Evolutionary conservation across 2,329 filamentous ascomycete species (phyloP).

Genomic region (Fusarium beomiforme): DNA sequence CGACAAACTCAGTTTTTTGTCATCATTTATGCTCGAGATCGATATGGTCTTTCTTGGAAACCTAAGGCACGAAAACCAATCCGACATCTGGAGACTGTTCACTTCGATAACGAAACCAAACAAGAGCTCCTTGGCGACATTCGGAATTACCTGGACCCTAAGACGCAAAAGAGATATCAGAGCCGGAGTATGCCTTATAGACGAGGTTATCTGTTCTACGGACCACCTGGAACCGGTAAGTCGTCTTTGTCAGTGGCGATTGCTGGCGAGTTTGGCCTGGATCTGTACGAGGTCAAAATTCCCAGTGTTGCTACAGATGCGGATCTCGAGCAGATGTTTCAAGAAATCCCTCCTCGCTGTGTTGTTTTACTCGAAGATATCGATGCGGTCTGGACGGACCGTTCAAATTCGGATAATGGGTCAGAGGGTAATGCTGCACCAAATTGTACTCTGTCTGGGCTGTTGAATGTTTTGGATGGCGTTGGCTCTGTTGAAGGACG

Average conservation of each 20-base stretch:
- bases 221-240: slow-evolving; percentile 70
- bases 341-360: slow-evolving; percentile 62
- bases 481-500: slow-evolving; percentile 75
- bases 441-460: slow-evolving; percentile 66
- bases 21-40: slow-evolving; percentile 58
- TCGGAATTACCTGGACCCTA: slow-evolving; percentile 61
- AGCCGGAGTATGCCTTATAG: slow-evolving; percentile 58
- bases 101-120: slow-evolving; percentile 59
- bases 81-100: slow-evolving; percentile 60
- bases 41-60: slow-evolving; percentile 59
- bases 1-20: slow-evolving; percentile 60
- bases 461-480: slow-evolving; percentile 77
- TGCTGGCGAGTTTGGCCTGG: slow-evolving; percentile 60
- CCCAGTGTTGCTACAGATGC: slow-evolving; percentile 62
- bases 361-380: slow-evolving; percentile 66
- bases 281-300: slow-evolving; percentile 61
- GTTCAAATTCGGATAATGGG: slow-evolving; percentile 26
- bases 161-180: slow-evolving; percentile 67
- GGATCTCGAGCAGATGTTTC: slow-evolving; percentile 60
- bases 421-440: slow-evolving; percentile 30
- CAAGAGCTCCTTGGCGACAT: slow-evolving; percentile 59
- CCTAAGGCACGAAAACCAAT: slow-evolving; percentile 60
- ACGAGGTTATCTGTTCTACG: slow-evolving; percentile 70
- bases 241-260: slow-evolving; percentile 64
- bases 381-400: slow-evolving; percentile 54